Base-by-base conservation (phyloP, 2,329 filamentous ascomycete species). In the Scedosporium apiospermum region DNA sequence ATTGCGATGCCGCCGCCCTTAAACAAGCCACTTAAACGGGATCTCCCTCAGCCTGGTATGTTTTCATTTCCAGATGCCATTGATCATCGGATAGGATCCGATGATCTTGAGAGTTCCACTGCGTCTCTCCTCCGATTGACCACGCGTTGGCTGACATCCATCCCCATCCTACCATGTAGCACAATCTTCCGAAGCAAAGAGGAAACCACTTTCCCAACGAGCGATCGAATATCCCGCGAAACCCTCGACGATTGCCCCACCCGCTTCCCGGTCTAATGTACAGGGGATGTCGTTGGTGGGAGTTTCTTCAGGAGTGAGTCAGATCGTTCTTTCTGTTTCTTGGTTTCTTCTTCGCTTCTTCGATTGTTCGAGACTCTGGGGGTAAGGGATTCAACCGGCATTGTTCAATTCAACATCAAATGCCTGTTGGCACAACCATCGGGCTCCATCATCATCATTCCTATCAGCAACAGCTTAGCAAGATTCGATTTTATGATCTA, bases 141-240 rank as follows among this genome's bases (percentile, higher is more conserved):
- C 26, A 38, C 55, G 18, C 14, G 44, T 53, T 53, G 23, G 14
- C 16, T 49, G 18, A 34, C 7, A 10, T 6, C 6, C 26, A 18
- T 18, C 16, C 4, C 38, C 41, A 16, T 57, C 23, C 18, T 23
- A n/a, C 57, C 38, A 6, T 18, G 4, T 44, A 62, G 44, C 61
- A 14, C 23, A 57, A 38, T 38, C n/a, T n/a, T 58, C 53, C 27
- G 21, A 57, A 59, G 69, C 83, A 3, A 88, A 89, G 73, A 79
- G 86, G 63, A 85, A 85, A 68, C 83, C 82, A 14, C 73, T 87
- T 27, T 73, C 72, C 21, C 82, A 87, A 63, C 77, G 78, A 66
- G 83, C 80, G 38, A 80, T 73, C 65, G 84, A 88, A 64, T 80
- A 78, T 64, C 72, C 75, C 18, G 49, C 76, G 38, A 77, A 72